Conservation (phyloP, 495 filamentous ascomycete genomes). For the Podospora appendiculata region DNA sequence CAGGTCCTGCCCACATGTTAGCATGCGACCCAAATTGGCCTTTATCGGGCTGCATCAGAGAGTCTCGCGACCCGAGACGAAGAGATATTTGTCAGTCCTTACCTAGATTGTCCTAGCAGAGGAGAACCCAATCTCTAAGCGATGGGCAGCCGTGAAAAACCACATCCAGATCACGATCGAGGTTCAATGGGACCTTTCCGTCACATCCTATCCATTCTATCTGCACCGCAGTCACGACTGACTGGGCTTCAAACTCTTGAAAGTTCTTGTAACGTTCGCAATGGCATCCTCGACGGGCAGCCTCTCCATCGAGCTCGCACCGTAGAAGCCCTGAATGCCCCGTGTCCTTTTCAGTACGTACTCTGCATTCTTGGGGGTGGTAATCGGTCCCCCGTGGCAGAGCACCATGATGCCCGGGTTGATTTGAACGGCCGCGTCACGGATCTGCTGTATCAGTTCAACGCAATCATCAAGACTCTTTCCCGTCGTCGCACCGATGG, state of each 20-base stretch:
- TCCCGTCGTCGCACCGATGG: constrained; percentile 54
- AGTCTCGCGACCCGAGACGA: no score
- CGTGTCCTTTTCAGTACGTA: constrained; percentile 51
- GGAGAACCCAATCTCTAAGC: no score
- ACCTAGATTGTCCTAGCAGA: no score
- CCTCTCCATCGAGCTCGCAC: constrained; percentile 64
- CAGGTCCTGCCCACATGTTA: no score
- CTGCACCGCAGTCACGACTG: no score
- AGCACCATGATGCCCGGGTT: constrained; percentile 55
- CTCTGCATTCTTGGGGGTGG: constrained; percentile 51
- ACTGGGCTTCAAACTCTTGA: constrained; percentile 34
- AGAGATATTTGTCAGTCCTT: no score
- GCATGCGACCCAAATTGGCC: no score
- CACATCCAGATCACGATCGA: no score
- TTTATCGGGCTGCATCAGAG: no score
- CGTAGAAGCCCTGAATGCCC: constrained; percentile 64
- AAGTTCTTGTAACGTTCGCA: constrained; percentile 49
- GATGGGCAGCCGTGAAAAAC: no score
- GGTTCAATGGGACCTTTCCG: no score
- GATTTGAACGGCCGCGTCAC: constrained; percentile 48
- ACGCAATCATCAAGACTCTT: constrained; percentile 57
- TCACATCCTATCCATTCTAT: no score
- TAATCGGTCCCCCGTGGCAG: constrained; percentile 64
- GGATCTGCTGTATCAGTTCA: constrained; percentile 49
- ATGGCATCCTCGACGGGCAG: constrained; percentile 63